Conservation (phyloP, 257 asterid genomes). For the Rhazya stricta region DNA sequence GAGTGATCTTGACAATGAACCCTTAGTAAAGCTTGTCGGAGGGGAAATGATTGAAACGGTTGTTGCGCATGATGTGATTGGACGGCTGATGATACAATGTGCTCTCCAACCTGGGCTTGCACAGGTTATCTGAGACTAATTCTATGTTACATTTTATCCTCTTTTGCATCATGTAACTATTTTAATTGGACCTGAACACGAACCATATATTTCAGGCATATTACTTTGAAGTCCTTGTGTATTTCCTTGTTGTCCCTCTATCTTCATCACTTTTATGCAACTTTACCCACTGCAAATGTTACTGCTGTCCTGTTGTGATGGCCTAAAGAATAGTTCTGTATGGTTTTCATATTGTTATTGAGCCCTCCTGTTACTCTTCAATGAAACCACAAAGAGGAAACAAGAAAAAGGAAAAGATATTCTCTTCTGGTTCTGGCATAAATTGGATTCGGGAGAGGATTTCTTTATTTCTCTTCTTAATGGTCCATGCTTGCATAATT, state of each 20-base stretch:
- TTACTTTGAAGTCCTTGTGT: neutral
- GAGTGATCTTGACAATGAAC: conserved; percentile 99
- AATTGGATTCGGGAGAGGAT: neutral
- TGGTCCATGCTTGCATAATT: neutral
- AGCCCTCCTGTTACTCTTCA: neutral
- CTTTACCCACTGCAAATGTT: neutral
- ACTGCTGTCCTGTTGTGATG: neutral
- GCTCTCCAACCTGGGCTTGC: conserved; percentile 99
- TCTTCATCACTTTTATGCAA: neutral
- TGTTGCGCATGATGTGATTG: conserved; percentile 98
- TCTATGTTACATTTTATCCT: conserved; percentile 3
- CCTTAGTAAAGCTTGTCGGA: conserved; percentile 97
- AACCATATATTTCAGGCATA: neutral
- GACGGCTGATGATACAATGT: conserved; percentile 95
- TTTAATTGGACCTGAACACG: conserved; percentile 3
- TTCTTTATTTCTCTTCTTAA: neutral
- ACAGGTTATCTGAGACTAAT: conserved; percentile 52
- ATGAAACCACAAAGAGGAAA: neutral
- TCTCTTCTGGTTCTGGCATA: neutral
- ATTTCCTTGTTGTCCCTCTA: neutral
- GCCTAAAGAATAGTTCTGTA: neutral
- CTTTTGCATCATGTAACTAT: neutral
- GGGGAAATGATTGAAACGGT: conserved; percentile 95
- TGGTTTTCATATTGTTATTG: neutral
- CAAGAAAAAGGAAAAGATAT: neutral